phyloP scores from a whole-genome alignment of 257 asterid species.

The Verbena officinalis region DNA sequence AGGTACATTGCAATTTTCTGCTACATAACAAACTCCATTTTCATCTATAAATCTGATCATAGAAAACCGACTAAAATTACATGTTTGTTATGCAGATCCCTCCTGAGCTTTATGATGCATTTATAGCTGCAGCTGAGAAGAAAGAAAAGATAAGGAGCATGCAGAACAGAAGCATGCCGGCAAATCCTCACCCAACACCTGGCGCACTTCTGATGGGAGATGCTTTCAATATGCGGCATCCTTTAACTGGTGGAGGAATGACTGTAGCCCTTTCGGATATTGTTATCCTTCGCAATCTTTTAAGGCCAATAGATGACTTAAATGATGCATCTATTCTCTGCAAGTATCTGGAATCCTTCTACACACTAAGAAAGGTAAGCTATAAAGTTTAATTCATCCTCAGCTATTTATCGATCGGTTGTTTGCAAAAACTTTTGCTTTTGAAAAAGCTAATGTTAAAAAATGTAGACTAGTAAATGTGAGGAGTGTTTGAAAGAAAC shows the following conservation, averaged over 20 bases:
- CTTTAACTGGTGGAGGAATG: conserved; percentile 57
- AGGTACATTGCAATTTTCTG: too few relatives aligned
- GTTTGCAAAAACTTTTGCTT: too few relatives aligned
- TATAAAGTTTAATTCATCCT: neutral
- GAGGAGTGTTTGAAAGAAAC: too few relatives aligned
- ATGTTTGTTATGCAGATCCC: conserved; percentile 34
- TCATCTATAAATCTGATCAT: neutral
- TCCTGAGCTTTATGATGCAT: conserved; percentile 33
- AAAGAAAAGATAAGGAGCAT: conserved; percentile 49
- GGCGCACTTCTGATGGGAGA: conserved; percentile 51
- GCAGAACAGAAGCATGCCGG: conserved; percentile 55
- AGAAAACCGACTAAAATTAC: neutral
- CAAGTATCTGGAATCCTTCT: conserved; percentile 48
- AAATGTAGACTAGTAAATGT: too few relatives aligned
- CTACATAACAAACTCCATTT: neutral
- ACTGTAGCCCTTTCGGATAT: conserved; percentile 48
- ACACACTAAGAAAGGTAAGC: conserved; percentile 46
- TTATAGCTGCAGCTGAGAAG: conserved; percentile 34
- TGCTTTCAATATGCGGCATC: conserved; percentile 52
- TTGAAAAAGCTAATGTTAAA: too few relatives aligned
- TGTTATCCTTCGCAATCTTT: conserved; percentile 45
- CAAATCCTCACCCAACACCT: conserved; percentile 44
- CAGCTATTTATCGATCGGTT: too few relatives aligned
- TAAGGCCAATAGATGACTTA: conserved; percentile 35
- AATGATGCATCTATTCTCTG: conserved; percentile 33